Evolutionary conservation across 1,284 basidiomycete genomes (phyloP).

Genomic region (Gomphus sp.): DNA sequence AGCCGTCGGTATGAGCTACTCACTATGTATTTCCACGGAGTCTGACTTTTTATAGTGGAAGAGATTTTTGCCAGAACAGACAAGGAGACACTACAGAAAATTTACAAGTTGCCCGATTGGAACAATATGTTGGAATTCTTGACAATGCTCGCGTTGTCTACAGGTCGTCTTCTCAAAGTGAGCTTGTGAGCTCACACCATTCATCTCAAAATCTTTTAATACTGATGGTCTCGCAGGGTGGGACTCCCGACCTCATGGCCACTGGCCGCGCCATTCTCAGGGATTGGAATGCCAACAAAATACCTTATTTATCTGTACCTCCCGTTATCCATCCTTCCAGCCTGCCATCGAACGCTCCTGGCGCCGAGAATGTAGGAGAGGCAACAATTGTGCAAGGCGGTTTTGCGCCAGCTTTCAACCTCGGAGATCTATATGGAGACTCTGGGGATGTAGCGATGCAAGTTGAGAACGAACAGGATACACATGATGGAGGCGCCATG

Average conservation of each 20-base stretch:
- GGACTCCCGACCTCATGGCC: conserved; percentile 81
- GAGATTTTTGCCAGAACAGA: conserved; percentile 74
- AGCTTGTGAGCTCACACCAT: conserved; percentile 5
- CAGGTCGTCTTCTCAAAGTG: conserved; percentile 80
- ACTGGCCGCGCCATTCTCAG: conserved; percentile 80
- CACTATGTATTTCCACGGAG: background rate
- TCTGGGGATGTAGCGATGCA: conserved; percentile 43
- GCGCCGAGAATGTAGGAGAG: conserved; percentile 66
- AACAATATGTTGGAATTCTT: conserved; percentile 71
- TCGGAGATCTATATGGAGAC: conserved; percentile 63
- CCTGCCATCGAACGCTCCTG: conserved; percentile 48
- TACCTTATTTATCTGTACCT: conserved; percentile 79
- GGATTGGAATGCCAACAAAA: conserved; percentile 97
- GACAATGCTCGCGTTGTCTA: conserved; percentile 81
- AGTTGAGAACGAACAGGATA: conserved; percentile 23
- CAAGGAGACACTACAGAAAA: conserved; percentile 58
- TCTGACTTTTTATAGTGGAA: conserved; percentile 49
- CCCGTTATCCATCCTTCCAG: conserved; percentile 72
- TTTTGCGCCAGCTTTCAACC: conserved; percentile 63
- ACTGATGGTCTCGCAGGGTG: conserved; percentile 47
- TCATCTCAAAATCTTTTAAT: background rate
- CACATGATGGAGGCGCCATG: conserved; percentile 25
- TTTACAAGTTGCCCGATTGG: conserved; percentile 69
- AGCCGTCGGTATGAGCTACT: conserved; percentile 57
- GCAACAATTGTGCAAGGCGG: conserved; percentile 53